These are phyloP conservation scores for Geotrichum histeridarum DNA, from an alignment of 1,139 yeast genomes.

Conservation along the genomic window DNA sequence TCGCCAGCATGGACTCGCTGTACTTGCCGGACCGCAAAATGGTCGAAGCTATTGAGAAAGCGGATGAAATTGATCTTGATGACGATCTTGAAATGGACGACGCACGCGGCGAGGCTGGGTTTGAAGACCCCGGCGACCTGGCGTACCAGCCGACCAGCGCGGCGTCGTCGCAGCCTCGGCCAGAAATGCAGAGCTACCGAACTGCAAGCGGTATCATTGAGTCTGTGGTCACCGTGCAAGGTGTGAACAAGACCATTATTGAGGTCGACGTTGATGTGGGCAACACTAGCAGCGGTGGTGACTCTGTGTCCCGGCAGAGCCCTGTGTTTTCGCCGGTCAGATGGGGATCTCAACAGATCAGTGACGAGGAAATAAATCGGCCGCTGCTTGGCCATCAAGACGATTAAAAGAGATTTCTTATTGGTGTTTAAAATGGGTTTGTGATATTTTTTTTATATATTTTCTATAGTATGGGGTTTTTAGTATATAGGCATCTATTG, in stretches of 20 bases:
- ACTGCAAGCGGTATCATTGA: conserved; percentile 72
- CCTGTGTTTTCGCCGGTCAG: not conserved
- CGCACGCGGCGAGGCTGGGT: too few relatives aligned
- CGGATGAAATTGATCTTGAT: too few relatives aligned
- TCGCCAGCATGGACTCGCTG: too few relatives aligned
- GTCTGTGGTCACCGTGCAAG: conserved; percentile 73
- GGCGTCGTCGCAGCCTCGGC: too few relatives aligned
- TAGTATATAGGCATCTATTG: not conserved
- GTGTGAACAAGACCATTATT: conserved; percentile 81
- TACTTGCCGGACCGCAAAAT: too few relatives aligned
- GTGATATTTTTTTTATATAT: not conserved
- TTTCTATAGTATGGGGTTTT: not conserved
- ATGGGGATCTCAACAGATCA: not conserved
- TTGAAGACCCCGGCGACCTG: too few relatives aligned
- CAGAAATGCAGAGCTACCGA: conserved; percentile 32
- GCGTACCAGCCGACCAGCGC: too few relatives aligned
- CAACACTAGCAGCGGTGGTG: not conserved
- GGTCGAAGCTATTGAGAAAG: too few relatives aligned
- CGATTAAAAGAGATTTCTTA: not conserved
- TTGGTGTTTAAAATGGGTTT: not conserved
- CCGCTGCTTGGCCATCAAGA: not conserved
- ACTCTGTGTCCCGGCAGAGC: too few relatives aligned
- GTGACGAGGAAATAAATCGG: not conserved
- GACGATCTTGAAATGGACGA: too few relatives aligned
- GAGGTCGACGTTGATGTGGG: conserved; percentile 41